Percentiles rank a stretch among this genome's conserved stretches.
Conservation (phyloP, 345 rosid species). For the Aegle marmelos region DNA sequence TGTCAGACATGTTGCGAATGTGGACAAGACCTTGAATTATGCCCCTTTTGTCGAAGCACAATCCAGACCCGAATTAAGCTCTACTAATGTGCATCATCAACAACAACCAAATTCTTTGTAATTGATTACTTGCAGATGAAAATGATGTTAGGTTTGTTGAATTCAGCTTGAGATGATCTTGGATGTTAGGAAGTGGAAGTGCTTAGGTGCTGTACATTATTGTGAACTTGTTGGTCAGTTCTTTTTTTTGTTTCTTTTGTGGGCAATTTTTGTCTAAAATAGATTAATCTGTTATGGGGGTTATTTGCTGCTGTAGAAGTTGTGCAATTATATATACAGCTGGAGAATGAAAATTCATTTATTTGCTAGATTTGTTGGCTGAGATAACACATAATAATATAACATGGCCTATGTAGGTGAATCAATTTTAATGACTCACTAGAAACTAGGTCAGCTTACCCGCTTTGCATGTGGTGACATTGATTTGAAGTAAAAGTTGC, state of each 20-base stretch:
- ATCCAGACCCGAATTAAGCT: slow-evolving; percentile 85
- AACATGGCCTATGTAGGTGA: background rate
- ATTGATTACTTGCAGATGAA: slow-evolving; percentile 15
- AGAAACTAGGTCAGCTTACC: background rate
- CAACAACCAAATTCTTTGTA: slow-evolving; percentile 16
- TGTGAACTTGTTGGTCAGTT: slow-evolving; percentile 1
- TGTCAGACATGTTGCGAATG: slow-evolving; percentile 88
- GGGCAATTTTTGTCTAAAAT: background rate
- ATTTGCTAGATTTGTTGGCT: background rate
- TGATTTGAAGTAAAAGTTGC: no score
- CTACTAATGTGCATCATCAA: slow-evolving; percentile 33
- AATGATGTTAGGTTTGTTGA: slow-evolving; percentile 3
- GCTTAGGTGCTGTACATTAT: slow-evolving; percentile 1
- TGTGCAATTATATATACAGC: background rate
- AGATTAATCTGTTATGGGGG: background rate
- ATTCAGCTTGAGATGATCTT: slow-evolving; percentile 23
- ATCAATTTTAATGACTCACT: background rate
- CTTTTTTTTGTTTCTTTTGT: background rate
- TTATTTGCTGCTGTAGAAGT: background rate
- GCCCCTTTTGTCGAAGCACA: slow-evolving; percentile 79
- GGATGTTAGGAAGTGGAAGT: slow-evolving; percentile 12
- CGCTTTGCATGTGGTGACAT: no score
- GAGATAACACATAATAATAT: background rate
- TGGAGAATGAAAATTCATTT: background rate
- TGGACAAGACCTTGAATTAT: slow-evolving; percentile 60